These are phyloP conservation scores for Cymbopogon citratus DNA, from an alignment of 176 grass and related monocot genomes.

Conservation along the genomic window DNA sequence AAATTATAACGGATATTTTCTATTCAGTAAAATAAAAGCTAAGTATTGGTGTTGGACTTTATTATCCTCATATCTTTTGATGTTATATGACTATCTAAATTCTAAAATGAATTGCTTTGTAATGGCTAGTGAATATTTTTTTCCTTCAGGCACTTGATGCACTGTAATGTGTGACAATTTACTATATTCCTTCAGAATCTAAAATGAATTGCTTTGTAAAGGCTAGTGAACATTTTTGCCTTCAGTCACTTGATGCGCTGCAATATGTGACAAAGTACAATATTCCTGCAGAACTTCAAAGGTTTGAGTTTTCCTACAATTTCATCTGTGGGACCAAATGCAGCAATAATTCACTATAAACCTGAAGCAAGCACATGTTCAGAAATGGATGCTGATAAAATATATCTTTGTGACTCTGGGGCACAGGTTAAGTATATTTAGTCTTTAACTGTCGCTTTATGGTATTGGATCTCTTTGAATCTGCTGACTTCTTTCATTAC, in stretches of 20 bases:
- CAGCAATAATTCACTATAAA: conserved; percentile 92
- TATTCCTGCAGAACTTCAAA: conserved; percentile 73
- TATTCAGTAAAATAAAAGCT: not conserved
- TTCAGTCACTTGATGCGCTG: not conserved
- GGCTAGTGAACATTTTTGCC: too few relatives aligned
- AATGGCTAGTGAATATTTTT: not conserved
- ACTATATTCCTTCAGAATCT: conserved; percentile 22
- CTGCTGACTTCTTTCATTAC: conserved; percentile 23
- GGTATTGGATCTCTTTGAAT: conserved; percentile 11
- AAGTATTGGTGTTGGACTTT: not conserved
- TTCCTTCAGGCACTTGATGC: too few relatives aligned
- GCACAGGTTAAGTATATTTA: conserved; percentile 71
- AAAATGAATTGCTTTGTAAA: conserved; percentile 4
- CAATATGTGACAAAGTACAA: conserved; percentile 16
- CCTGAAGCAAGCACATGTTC: conserved; percentile 71
- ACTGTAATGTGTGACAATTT: conserved; percentile 8
- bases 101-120: not conserved
- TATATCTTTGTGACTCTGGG: conserved; percentile 97
- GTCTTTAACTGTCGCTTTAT: conserved; percentile 10
- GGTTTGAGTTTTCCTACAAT: conserved; percentile 97
- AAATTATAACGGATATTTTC: not conserved
- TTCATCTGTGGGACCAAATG: conserved; percentile 96
- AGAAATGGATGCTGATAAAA: conserved; percentile 94
- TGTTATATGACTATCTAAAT: not conserved
- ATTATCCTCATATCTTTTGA: not conserved